phyloP scores from a whole-genome alignment of 441 rosid species.

The Euphorbia celastroides region DNA sequence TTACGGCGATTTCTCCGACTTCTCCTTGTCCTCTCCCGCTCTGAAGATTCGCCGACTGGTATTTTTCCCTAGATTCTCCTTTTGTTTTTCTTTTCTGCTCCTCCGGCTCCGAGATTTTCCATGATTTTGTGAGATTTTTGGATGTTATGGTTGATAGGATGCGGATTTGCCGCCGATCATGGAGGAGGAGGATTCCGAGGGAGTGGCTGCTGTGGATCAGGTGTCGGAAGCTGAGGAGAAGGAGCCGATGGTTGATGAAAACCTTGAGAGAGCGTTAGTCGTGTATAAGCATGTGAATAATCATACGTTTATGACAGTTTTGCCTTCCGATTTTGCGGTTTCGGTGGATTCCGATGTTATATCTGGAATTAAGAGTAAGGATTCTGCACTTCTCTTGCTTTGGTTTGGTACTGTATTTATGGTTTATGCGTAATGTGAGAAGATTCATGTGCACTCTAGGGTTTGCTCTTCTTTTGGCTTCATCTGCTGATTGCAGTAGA shows the following conservation, averaged over 20 bases:
- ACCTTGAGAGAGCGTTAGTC: slow-evolving; percentile 66
- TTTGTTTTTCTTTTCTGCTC: neutral
- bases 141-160: slow-evolving; percentile 24
- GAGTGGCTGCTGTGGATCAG: slow-evolving; percentile 13
- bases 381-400: neutral
- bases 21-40: slow-evolving; percentile 74
- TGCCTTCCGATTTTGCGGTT: slow-evolving; percentile 26
- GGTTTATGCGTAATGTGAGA: neutral
- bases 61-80: neutral
- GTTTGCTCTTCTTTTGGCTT: neutral
- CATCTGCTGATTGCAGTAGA: neutral
- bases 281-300: slow-evolving; percentile 40
- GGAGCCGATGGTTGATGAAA: slow-evolving; percentile 15
- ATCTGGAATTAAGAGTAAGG: slow-evolving; percentile 56
- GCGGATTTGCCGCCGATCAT: slow-evolving; percentile 54
- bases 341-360: slow-evolving; percentile 41
- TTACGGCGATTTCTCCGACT: slow-evolving; percentile 72
- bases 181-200: slow-evolving; percentile 48
- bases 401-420: neutral
- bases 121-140: neutral
- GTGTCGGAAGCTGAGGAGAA: slow-evolving; percentile 3
- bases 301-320: neutral
- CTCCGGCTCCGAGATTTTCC: neutral
- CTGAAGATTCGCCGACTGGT: slow-evolving; percentile 81
- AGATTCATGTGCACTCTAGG: neutral